phyloP scores from a whole-genome alignment of 768 basidiomycete genomes.

The Sarcodon aspratus region DNA sequence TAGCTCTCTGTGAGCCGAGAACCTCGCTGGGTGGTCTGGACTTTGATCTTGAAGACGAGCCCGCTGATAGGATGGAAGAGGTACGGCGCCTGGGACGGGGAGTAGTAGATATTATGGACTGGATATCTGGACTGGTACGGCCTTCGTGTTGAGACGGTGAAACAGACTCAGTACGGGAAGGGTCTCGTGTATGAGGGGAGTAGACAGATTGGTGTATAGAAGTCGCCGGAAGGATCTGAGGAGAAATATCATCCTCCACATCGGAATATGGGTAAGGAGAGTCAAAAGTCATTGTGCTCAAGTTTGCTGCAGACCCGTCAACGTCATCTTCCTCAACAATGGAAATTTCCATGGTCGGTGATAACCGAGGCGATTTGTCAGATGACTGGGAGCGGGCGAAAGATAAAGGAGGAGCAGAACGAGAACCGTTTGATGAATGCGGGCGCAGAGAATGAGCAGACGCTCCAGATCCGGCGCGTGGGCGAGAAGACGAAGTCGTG shows the following conservation, averaged over 20 bases:
- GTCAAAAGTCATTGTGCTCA: constrained; percentile 14
- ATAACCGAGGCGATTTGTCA: constrained; percentile 6
- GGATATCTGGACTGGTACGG: constrained; percentile 21
- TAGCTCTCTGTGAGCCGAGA: constrained; percentile 9
- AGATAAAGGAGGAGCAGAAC: constrained; percentile 8
- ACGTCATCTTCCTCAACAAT: constrained; percentile 20
- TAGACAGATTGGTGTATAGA: constrained; percentile 4
- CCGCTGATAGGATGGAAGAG: constrained; percentile 11
- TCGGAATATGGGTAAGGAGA: constrained; percentile 1
- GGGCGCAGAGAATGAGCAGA: constrained; percentile 17
- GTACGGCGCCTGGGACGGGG: constrained; percentile 18
- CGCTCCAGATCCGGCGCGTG: constrained; percentile 10
- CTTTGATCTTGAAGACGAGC: constrained; percentile 13
- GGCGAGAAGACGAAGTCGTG: constrained; percentile 9
- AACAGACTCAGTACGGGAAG: background rate
- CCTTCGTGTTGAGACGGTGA: background rate
- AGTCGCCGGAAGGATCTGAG: background rate
- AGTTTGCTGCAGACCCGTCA: constrained; percentile 13
- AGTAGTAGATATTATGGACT: constrained; percentile 17
- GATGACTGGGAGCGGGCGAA: background rate
- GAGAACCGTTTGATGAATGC: constrained; percentile 14
- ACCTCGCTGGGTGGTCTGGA: constrained; percentile 5
- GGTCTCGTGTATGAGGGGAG: background rate
- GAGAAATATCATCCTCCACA: constrained; percentile 5
- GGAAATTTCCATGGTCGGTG: constrained; percentile 12